Base-by-base conservation (phyloP, 2,329 filamentous ascomycete species). In the Laburnicola sp. region DNA sequence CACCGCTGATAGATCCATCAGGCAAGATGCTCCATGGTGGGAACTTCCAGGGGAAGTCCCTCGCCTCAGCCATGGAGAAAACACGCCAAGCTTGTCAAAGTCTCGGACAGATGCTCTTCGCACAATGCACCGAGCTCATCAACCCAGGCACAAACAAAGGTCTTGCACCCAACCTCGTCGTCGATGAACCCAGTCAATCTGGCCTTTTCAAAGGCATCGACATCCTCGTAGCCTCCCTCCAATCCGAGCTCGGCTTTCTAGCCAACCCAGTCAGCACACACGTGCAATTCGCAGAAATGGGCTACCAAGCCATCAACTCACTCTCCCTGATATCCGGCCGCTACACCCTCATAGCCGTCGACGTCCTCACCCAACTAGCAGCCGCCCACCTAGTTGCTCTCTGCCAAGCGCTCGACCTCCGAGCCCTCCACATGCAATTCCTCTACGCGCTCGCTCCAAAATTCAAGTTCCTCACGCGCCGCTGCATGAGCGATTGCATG, bases 11-110 rank as follows among this genome's bases (percentile, higher is more conserved):
- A 6, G 79, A 87, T 52, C 59, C 0, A 11, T 57, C 50, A 5
- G 67, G 62, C 9, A 62, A 72, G 5, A 72, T 86, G 22, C 78
- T 84, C 52, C 81, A 84, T 45, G 85, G 86, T 2, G 85, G 83
- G 22, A 89, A 89, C 63, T 88, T 89, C 65, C 86, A 88, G 65
- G 86, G 85, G 1, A 74, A 74, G 4, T 74, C 79, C 1, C 73
- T 88, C 26, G 87, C 86, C 0, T 84, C 83, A 0, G 84, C 85
- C 0, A 84, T 83, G 76, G 85, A 87, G 55, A 87, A 86, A 69
- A 73, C 75, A 0, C 76, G 80, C 2, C 68, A 71, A 3, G 74
- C 72, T 0, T 58, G 81, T 34, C 80, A 84, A 57, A 78, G 77
- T 63, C 66, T 86, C 2, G 84, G 85, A 2, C 80, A 81, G 11